phyloP scores from a whole-genome alignment of 306 rosid genomes.

The Gastrolobium villosum region DNA sequence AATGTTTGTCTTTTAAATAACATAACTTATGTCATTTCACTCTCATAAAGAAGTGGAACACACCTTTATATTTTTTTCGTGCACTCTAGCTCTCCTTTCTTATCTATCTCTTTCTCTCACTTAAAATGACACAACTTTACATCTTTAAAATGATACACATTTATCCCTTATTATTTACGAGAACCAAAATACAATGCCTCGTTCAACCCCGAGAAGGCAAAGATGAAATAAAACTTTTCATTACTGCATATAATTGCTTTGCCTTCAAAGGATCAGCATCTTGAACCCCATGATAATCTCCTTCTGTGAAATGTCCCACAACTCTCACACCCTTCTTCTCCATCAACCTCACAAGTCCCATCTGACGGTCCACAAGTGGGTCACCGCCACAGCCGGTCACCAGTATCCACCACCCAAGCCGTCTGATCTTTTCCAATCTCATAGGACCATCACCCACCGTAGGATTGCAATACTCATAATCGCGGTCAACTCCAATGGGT shows the following conservation, averaged over 20 bases:
- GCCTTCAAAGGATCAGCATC: constrained; percentile 42
- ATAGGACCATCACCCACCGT: constrained; percentile 28
- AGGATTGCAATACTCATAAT: constrained; percentile 66
- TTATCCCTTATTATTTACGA: no score
- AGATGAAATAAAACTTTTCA: constrained; percentile 42
- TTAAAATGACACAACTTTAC: no score
- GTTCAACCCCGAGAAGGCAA: constrained; percentile 1
- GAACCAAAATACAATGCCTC: background rate
- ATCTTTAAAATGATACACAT: no score
- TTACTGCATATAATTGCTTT: constrained; percentile 19
- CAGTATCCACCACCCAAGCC: constrained; percentile 53
- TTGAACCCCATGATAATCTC: constrained; percentile 61
- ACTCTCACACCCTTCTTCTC: constrained; percentile 48
- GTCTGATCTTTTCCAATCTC: constrained; percentile 31
- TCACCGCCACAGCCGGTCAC: constrained; percentile 62
- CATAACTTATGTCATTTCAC: no score
- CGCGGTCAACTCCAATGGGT: constrained; percentile 60
- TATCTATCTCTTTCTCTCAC: no score
- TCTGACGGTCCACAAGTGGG: constrained; percentile 64
- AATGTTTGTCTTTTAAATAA: no score
- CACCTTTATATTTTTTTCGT: no score
- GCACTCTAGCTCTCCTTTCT: no score
- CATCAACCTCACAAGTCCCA: constrained; percentile 47
- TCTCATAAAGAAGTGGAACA: no score
- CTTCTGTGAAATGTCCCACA: constrained; percentile 49